phyloP scores from a whole-genome alignment of 352 stramenopile species.

The Pythium aristosporum region DNA sequence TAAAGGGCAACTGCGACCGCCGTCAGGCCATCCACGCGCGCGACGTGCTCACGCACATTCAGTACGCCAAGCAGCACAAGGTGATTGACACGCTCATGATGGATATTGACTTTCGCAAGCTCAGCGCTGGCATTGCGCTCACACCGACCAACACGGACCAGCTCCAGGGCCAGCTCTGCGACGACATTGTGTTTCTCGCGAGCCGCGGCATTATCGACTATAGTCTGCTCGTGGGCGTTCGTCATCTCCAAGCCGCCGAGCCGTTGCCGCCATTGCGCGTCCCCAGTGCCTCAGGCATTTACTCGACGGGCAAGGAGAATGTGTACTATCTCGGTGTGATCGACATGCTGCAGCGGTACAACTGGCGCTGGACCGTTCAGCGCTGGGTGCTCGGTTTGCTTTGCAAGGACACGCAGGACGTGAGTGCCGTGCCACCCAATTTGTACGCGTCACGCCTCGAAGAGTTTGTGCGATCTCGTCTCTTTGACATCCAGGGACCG shows the following conservation, averaged over 20 bases:
- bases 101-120: slow-evolving; percentile 86
- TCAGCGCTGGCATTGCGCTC: slow-evolving; percentile 59
- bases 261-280: slow-evolving; percentile 24
- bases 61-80: slow-evolving; percentile 54
- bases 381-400: slow-evolving; percentile 73
- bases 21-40: slow-evolving; percentile 63
- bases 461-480: slow-evolving; percentile 65
- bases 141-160: slow-evolving; percentile 39
- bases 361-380: slow-evolving; percentile 84
- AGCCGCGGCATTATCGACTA: slow-evolving; percentile 86
- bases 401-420: slow-evolving; percentile 82
- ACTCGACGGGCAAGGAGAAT: slow-evolving; percentile 51
- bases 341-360: slow-evolving; percentile 85
- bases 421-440: slow-evolving; percentile 70
- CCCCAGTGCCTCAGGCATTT: slow-evolving; percentile 37
- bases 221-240: slow-evolving; percentile 74
- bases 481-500: slow-evolving; percentile 59
- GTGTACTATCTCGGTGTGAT: slow-evolving; percentile 80
- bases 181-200: slow-evolving; percentile 81
- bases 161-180: slow-evolving; percentile 69
- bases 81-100: slow-evolving; percentile 77
- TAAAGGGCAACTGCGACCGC: slow-evolving; percentile 80
- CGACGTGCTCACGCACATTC: slow-evolving; percentile 64
- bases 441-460: slow-evolving; percentile 72
- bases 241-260: slow-evolving; percentile 40